Base-by-base conservation (phyloP, 2,329 filamentous ascomycete species). In the Microthyrium microscopicum region DNA sequence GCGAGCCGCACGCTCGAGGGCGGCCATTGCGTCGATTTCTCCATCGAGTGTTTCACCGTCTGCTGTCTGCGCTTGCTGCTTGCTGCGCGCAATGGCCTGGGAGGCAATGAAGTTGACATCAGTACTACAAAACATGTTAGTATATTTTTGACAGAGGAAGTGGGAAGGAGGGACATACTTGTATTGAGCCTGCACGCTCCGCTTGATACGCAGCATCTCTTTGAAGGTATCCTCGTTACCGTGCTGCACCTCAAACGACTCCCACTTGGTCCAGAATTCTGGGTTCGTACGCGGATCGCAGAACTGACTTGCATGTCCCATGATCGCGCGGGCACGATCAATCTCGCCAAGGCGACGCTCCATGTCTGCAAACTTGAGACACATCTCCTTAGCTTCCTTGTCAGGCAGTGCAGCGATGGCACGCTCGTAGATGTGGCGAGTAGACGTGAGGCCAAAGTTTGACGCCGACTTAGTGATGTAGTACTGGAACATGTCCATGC, bases 211-310 rank as follows among this genome's bases (percentile, higher is more conserved):
- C 41, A 95, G 66, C 89, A 98, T 98, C 54, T 98, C 89, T 62
- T 93, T 94, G 67, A 91, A 98, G 0, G 91, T 98, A 54, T 98
- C 89, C 54, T 98, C 91, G 57, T 98, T 98, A 42, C 89, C 89
- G 50, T 98, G 89, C 53, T 91, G 80, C 16, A 95, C 84, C 57
- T 98, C 91, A 55, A 98, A 98, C 35, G 75, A 68, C 56, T 98
- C 89, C 89, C 89, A 98, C 53, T 87, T 91, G 46, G 75, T 68
- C 91, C 91, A 98, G 59, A 95, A 98, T 12, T 70, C 73, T 5
- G 80, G 76, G 44, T 82, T 84, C 11, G 83, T 92, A 34, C 91
- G 69, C 6, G 89, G 89, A 54, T 98, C 91, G 58, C 84, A 93
- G 57, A 95, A 98, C 53, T 98, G 89, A 27, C 82, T 92, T 9